phyloP scores from a whole-genome alignment of 228 moss, liverwort and hornwort species.

The Sphagnum magellanicum region DNA sequence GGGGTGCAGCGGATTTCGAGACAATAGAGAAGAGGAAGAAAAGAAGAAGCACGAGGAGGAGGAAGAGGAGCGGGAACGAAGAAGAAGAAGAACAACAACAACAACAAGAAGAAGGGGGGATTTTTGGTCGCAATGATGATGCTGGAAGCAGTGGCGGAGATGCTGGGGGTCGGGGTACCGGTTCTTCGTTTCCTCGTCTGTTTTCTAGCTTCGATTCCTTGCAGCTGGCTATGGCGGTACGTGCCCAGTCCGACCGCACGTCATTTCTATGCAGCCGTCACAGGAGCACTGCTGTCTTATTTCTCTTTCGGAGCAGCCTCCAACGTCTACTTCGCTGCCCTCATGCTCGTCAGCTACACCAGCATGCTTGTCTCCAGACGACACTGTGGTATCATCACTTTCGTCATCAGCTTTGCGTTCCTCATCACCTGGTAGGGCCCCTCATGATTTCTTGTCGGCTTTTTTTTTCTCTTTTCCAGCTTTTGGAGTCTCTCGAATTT shows the following conservation, averaged over 20 bases:
- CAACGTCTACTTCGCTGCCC: constrained; percentile 33
- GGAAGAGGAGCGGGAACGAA: no score
- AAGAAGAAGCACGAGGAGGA: no score
- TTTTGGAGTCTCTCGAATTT: no score
- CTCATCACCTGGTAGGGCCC: constrained; percentile 30
- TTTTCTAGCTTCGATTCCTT: constrained; percentile 42
- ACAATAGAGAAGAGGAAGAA: no score
- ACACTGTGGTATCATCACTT: constrained; percentile 41
- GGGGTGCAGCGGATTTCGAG: no score
- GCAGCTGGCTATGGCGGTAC: constrained; percentile 45
- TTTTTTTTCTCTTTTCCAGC: no score
- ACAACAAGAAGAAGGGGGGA: not conserved
- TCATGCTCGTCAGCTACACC: constrained; percentile 35
- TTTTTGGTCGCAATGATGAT: no score
- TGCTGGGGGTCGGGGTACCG: constrained; percentile 22
- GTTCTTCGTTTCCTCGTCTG: constrained; percentile 37
- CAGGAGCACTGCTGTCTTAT: constrained; percentile 46
- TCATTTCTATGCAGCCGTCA: constrained; percentile 45
- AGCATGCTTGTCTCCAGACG: constrained; percentile 29
- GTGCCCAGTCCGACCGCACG: constrained; percentile 21
- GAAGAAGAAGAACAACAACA: no score
- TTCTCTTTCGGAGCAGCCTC: constrained; percentile 27
- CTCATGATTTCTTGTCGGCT: no score
- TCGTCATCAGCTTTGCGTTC: constrained; percentile 41
- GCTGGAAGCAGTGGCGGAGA: constrained; percentile 16